Base-by-base conservation (phyloP, 2,329 filamentous ascomycete species). In the Fonsecaea nubica region DNA sequence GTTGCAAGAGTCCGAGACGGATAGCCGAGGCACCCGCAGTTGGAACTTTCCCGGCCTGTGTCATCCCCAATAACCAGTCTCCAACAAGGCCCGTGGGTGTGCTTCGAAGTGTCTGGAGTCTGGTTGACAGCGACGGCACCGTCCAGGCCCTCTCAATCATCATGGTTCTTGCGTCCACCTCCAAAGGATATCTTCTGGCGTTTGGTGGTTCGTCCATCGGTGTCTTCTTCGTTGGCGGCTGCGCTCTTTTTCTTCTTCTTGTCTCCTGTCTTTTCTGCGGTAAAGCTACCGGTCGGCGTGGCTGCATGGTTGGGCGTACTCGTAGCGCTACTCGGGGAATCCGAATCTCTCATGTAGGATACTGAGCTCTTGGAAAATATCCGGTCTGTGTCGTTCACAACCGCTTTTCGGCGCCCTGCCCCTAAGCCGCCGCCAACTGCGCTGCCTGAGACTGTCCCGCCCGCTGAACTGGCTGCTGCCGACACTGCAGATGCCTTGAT, bases 401-500 rank as follows among this genome's bases (percentile, higher is more conserved):
- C 76, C 4, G 77, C 77, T 67, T 83, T 83, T 38, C 81, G 76
- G 45, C 82, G 75, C n/a, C 76, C 75, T 6, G 73, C 71, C 6
- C 75, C 74, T 18, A 73, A 62, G 5, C 72, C 73, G 30, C 73
- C 72, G 0, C 75, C 72, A 4, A 79, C 69, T 40, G 78, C 76
- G 35, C 70, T 69, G 9, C 70, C 72, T 53, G 69, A 72, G 32
- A 74, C 69, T 35, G 72, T 74, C n/a, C 77, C 90, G 87, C 74
- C 89, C 86, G 75, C 90, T 77, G 64, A 64, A 62, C 30, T 70
- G 9, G 65, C 65, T 9, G 69, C 66, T 10, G 62, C 60, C 9
- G 67, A 59, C 10, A 87, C 86, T 8, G 87, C 85, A 18, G 85
- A 86, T 62, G 92, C 93, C 79, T 99, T 99, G 83, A 97, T 96